Evolutionary conservation across 768 basidiomycete genomes (phyloP), one percentile per base, ranked within the genome.

Genomic region (Leccinum aurantiacum): DNA sequence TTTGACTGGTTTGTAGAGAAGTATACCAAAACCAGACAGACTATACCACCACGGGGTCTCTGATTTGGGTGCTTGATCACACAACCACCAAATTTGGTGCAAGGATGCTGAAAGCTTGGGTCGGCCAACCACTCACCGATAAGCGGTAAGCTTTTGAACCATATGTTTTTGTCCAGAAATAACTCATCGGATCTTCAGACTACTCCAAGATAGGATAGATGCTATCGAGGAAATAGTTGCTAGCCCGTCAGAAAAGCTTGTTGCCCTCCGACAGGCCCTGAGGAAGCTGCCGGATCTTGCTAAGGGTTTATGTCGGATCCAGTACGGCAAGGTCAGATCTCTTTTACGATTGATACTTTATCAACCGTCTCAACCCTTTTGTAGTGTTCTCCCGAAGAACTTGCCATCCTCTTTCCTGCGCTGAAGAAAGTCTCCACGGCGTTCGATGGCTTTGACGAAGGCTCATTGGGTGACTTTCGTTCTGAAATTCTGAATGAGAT

Each of bases 1-100:
- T 22, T 51, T 61, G 49, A 63, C 53, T 8, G n/a, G 15, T 25
- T 41, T 27, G 46, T 61, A 86, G 86, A 48, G 95, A 98, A 73
- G 86, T 99, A n/a, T 95, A 92, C 71, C 83, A 86, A 35, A 98
- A 98, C 66, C 89, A 91, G 68, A 93, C 92, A 1, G 89, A 97
- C 69, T 83, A 82, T 57, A 84, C 82, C 11, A 77, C 81, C 19
- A 81, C 76, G 58, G 95, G 95, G 4, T 90, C 92, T 53, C 76
- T 99, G 50, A 77, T 97, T 62, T 90, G 88, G 84, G 81, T 95
- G 7, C 78, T 99, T 55, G 91, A 98, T 76, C 84, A 84, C 60
- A 96, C 94, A 33, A 84, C 84, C 63, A 98, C 96, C 3, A 86
- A 83, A 63, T 97, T 97, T 79, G 96, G 96, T 13, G 85, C 90